These are phyloP conservation scores for Candolleomyces efflorescens DNA, from an alignment of 768 basidiomycete species.

Conservation along the genomic window DNA sequence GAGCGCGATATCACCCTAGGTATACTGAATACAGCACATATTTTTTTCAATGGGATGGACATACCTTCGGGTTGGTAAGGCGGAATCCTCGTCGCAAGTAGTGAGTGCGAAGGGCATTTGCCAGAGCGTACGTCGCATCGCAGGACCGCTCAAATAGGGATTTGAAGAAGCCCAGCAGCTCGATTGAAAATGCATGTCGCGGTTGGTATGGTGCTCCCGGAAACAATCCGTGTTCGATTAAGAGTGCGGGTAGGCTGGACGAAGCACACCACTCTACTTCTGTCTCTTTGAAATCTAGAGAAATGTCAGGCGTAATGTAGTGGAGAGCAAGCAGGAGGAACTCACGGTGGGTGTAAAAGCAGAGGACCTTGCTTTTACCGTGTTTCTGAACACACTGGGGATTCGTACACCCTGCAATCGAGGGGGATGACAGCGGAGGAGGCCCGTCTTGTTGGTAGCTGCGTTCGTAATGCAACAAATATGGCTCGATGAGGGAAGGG, in stretches of 20 bases:
- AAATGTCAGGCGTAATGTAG: too few species aligned
- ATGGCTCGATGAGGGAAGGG: too few species aligned
- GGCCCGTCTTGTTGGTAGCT: too few species aligned
- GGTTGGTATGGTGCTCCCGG: constrained; percentile 19
- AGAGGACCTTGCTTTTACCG: too few species aligned
- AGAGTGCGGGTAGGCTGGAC: neutral
- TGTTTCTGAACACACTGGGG: too few species aligned
- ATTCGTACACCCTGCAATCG: too few species aligned
- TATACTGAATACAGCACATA: neutral
- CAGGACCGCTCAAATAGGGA: neutral
- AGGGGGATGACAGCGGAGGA: too few species aligned
- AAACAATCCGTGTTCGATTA: constrained; percentile 26
- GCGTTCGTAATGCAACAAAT: too few species aligned
- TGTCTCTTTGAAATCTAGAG: too few species aligned
- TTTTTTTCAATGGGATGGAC: neutral
- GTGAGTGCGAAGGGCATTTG: neutral
- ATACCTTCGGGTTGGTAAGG: neutral
- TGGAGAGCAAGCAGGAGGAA: too few species aligned
- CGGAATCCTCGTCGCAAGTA: neutral
- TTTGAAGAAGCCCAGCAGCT: neutral
- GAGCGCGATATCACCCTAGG: constrained; percentile 16
- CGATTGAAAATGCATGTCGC: neutral
- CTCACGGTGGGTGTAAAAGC: too few species aligned
- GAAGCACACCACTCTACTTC: too few species aligned
- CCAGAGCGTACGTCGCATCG: neutral